A percentile compares a stretch with the other conserved stretches of the same genome.
phyloP scores from a whole-genome alignment of 163 green algal species.

The Scenedesmus sp. region DNA sequence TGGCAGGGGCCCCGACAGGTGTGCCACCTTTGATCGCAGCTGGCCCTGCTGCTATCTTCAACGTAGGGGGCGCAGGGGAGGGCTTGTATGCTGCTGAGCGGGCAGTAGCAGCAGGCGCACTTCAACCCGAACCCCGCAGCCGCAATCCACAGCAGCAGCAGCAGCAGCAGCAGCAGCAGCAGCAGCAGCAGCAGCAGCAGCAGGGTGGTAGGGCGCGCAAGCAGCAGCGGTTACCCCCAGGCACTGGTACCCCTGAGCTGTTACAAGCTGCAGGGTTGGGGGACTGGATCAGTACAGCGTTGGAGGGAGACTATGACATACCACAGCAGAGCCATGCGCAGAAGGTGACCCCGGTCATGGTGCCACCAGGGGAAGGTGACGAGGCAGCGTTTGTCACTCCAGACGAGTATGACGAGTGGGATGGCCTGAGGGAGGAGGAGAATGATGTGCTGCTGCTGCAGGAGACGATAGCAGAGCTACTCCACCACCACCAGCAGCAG shows the following conservation, averaged over 20 bases:
- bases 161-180: too few relatives aligned
- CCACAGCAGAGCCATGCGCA: neutral
- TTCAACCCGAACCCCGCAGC: neutral
- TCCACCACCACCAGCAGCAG: conserved; percentile 24
- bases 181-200: too few relatives aligned
- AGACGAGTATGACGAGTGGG: conserved; percentile 5
- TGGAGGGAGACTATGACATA: neutral
- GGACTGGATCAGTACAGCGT: neutral
- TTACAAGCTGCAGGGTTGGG: neutral
- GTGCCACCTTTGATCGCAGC: neutral
- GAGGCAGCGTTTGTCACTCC: neutral
- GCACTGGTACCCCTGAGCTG: neutral
- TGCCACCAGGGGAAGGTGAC: neutral
- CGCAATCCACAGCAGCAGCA: neutral
- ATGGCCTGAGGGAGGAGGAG: neutral
- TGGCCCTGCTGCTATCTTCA: conserved; percentile 31
- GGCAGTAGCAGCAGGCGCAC: conserved; percentile 2
- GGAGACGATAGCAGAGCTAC: neutral
- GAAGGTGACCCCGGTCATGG: neutral
- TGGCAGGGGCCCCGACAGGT: neutral
- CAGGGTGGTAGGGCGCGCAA: neutral
- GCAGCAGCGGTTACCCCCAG: neutral
- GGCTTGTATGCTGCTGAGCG: neutral
- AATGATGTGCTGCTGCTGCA: neutral
- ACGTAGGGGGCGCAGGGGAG: neutral